Percentiles rank a stretch among this genome's conserved stretches.
phyloP scores from a whole-genome alignment of 2,329 filamentous ascomycete species.

The Septoria linicola region DNA sequence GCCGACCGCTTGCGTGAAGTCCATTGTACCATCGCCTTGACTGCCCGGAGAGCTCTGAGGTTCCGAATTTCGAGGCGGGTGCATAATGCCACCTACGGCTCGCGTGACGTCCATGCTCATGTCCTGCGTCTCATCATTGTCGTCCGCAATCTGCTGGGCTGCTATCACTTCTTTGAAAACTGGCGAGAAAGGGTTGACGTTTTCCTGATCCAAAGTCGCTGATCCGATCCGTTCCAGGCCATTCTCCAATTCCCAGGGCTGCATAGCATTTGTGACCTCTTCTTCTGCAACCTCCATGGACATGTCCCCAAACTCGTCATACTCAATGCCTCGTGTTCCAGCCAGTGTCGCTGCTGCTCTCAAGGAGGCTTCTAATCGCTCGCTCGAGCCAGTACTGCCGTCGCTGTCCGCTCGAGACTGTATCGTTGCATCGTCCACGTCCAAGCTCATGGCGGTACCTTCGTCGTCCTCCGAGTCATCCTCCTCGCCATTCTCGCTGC shows the following conservation, averaged over 20 bases:
- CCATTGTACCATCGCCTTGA: constrained; percentile 53
- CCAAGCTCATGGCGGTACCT: constrained; percentile 78
- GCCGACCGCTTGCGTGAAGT: constrained; percentile 57
- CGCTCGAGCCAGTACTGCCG: constrained; percentile 64
- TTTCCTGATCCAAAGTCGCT: constrained; percentile 48
- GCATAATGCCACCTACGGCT: constrained; percentile 75
- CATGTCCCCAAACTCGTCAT: constrained; percentile 56
- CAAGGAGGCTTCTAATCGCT: constrained; percentile 73
- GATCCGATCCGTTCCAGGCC: constrained; percentile 27
- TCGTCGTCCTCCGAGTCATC: constrained; percentile 61
- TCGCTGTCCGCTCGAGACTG: constrained; percentile 37
- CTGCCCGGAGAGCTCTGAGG: constrained; percentile 39
- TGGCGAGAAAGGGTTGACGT: constrained; percentile 50
- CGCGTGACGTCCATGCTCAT: constrained; percentile 95
- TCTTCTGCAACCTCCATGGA: constrained; percentile 59
- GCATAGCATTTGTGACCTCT: constrained; percentile 71
- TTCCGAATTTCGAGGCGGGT: constrained; percentile 39
- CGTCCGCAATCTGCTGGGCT: constrained; percentile 30
- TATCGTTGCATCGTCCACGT: constrained; percentile 54
- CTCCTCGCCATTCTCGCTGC: constrained; percentile 54
- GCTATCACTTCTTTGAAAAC: constrained; percentile 40
- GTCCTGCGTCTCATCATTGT: constrained; percentile 55
- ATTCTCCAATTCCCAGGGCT: constrained; percentile 66
- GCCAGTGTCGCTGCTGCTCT: constrained; percentile 73
- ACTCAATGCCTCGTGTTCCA: constrained; percentile 66